These are phyloP conservation scores for Stereocaulon alpinum DNA, from an alignment of 495 filamentous ascomycete species.

Conservation along the genomic window DNA sequence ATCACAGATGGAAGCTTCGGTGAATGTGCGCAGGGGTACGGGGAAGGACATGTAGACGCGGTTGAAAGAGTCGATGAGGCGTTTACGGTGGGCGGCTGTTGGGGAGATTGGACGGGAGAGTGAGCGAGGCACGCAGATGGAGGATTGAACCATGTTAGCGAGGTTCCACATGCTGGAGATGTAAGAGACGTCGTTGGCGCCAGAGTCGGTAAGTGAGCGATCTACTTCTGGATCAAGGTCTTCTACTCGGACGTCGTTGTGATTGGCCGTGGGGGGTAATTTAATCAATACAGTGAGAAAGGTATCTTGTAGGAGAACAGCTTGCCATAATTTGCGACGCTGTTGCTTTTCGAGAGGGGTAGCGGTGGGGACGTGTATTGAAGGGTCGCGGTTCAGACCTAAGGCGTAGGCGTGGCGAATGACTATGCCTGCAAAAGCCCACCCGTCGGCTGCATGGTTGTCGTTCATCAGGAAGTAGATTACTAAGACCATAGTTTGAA, in stretches of 20 bases:
- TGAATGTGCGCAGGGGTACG: constrained; percentile 49
- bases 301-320: constrained; percentile 63
- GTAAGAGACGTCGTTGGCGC: constrained; percentile 53
- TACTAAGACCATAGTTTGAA: constrained; percentile 64
- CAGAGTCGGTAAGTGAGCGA: constrained; percentile 36
- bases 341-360: constrained; percentile 55
- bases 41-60: constrained; percentile 55
- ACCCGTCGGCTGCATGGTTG: constrained; percentile 64
- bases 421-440: constrained; percentile 61
- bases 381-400: constrained; percentile 65
- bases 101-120: constrained; percentile 53
- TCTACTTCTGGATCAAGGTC: constrained; percentile 44
- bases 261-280: constrained; percentile 58
- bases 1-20: constrained; percentile 39
- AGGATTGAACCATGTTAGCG: constrained; percentile 59
- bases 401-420: constrained; percentile 64
- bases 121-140: constrained; percentile 54
- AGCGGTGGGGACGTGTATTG: constrained; percentile 51
- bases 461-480: constrained; percentile 72
- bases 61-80: constrained; percentile 50
- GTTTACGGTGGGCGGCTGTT: constrained; percentile 47
- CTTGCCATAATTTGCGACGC: constrained; percentile 63
- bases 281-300: constrained; percentile 67
- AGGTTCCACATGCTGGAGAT: constrained; percentile 62
- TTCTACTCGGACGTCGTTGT: constrained; percentile 59